Conservation (phyloP, 805 yeast species). For the Diddensiella santjacobensis region DNA sequence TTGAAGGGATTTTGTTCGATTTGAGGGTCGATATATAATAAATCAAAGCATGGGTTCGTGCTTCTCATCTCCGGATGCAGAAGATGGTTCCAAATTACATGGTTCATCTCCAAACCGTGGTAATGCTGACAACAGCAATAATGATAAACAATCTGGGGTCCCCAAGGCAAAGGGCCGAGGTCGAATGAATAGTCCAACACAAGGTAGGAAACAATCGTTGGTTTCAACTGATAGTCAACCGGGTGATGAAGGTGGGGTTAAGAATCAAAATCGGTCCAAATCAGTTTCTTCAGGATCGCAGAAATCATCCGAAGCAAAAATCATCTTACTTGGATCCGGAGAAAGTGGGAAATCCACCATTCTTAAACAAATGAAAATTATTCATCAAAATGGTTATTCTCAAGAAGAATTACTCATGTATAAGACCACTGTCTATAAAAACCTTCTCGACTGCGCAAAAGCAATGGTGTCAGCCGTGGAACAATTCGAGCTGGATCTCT, state of each 20-base stretch:
- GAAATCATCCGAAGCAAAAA: slow-evolving; percentile 50
- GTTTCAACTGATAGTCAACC: background rate
- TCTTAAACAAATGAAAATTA: slow-evolving; percentile 75
- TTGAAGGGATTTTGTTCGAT: too few relatives aligned
- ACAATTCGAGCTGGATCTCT: slow-evolving; percentile 40
- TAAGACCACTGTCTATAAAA: slow-evolving; percentile 73
- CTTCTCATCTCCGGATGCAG: background rate
- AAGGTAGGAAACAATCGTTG: background rate
- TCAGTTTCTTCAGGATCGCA: background rate
- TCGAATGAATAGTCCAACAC: background rate
- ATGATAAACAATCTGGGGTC: background rate
- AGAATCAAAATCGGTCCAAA: background rate
- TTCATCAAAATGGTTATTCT: slow-evolving; percentile 68
- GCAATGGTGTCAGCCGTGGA: slow-evolving; percentile 63
- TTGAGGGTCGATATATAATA: background rate
- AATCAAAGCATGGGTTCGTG: slow-evolving; percentile 1
- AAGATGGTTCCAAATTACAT: background rate
- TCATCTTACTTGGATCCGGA: slow-evolving; percentile 76
- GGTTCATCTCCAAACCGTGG: background rate
- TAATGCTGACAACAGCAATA: background rate
- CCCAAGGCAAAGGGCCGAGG: background rate
- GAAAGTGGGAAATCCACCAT: slow-evolving; percentile 80
- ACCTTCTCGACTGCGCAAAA: slow-evolving; percentile 72
- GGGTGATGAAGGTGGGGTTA: background rate
- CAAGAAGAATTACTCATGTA: slow-evolving; percentile 69